phyloP scores from a whole-genome alignment of 768 basidiomycete species.

The Naganishia randhawae region DNA sequence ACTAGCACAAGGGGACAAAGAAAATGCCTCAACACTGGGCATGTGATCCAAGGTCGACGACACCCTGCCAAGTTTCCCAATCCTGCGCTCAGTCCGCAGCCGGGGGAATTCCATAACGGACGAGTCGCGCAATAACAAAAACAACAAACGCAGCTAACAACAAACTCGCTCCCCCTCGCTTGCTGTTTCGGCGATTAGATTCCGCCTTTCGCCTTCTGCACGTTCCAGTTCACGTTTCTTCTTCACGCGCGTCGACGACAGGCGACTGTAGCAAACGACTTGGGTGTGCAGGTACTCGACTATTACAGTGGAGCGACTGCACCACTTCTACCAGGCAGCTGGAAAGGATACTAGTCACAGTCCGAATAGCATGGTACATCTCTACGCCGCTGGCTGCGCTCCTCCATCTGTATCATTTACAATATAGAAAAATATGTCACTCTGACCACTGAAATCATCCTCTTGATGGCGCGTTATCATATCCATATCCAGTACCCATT shows the following conservation, averaged over 20 bases:
- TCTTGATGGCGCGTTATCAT: background rate
- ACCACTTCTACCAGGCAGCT: too few species aligned
- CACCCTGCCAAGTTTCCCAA: background rate
- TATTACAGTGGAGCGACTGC: too few species aligned
- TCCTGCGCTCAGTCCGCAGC: background rate
- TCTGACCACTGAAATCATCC: too few species aligned
- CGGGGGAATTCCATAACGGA: background rate
- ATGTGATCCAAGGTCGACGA: background rate
- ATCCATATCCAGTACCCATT: background rate
- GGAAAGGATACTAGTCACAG: too few species aligned
- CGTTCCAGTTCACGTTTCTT: too few species aligned
- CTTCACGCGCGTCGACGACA: too few species aligned
- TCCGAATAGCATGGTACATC: too few species aligned
- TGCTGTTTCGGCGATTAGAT: background rate
- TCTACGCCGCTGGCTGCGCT: background rate
- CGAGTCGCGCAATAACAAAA: slow-evolving; percentile 22
- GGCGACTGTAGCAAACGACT: too few species aligned
- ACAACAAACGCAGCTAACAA: slow-evolving; percentile 4
- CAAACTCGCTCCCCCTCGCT: too few species aligned
- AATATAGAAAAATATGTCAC: background rate
- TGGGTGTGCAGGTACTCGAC: too few species aligned
- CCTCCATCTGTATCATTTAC: background rate
- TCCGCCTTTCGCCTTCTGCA: background rate
- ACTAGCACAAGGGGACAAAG: background rate
- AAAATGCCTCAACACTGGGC: background rate